Percentiles rank a stretch among this genome's conserved stretches.
Conservation (phyloP, 495 filamentous ascomycete genomes). For the Hypomontagnella monticulosa region DNA sequence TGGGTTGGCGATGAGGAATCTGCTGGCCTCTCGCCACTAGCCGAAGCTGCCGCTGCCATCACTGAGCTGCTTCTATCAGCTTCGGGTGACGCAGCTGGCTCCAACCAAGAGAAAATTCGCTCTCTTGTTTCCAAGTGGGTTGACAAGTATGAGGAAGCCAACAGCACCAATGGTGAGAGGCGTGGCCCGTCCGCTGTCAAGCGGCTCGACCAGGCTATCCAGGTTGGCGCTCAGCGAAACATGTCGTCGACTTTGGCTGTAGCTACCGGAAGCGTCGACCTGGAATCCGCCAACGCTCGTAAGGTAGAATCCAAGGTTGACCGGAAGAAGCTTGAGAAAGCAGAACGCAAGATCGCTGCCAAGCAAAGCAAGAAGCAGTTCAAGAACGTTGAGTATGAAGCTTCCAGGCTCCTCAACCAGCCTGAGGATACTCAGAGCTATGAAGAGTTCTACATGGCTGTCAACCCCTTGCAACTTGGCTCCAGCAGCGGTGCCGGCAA, state of each 20-base stretch:
- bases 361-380: slow-evolving; percentile 98
- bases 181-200: slow-evolving; percentile 77
- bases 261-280: slow-evolving; percentile 82
- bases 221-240: slow-evolving; percentile 91
- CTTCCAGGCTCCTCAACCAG: slow-evolving; percentile 87
- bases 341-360: slow-evolving; percentile 95
- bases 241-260: slow-evolving; percentile 95
- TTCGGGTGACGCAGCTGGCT: slow-evolving; percentile 74
- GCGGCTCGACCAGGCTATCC: slow-evolving; percentile 92
- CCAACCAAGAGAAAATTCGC: slow-evolving; percentile 78
- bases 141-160: slow-evolving; percentile 74
- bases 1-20: slow-evolving; percentile 80
- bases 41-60: slow-evolving; percentile 85
- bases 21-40: slow-evolving; percentile 73
- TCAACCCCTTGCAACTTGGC: slow-evolving; percentile 94
- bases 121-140: slow-evolving; percentile 93
- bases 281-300: slow-evolving; percentile 88
- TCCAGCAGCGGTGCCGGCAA: slow-evolving; percentile 70
- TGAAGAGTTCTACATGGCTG: slow-evolving; percentile 99
- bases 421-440: slow-evolving; percentile 89
- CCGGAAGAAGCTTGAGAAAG: slow-evolving; percentile 99
- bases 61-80: slow-evolving; percentile 89
- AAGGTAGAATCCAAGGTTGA: slow-evolving; percentile 98
- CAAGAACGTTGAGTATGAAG: slow-evolving; percentile 98
- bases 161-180: slow-evolving; percentile 67